Percentiles rank a stretch among this genome's conserved stretches.
Evolutionary conservation across 2,329 filamentous ascomycete genomes (phyloP).

Genomic region (Blumeria graminis): DNA sequence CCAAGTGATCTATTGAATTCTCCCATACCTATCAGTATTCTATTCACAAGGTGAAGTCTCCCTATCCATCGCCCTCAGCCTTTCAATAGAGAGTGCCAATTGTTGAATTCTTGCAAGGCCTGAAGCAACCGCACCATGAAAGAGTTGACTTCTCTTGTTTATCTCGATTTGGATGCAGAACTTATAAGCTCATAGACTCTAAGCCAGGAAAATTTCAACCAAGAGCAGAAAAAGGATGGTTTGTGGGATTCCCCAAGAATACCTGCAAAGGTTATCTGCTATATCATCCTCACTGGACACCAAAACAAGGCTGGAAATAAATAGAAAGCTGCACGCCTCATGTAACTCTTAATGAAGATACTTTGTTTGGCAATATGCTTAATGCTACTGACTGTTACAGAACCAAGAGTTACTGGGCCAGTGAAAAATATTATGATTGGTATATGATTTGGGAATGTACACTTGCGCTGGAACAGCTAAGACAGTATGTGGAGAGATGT

Average conservation of each 20-base stretch:
- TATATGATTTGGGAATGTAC: too few relatives aligned
- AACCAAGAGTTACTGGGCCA: not conserved
- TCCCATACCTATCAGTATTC: too few relatives aligned
- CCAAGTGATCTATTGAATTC: too few relatives aligned
- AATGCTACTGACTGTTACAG: not conserved
- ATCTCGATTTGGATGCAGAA: not conserved
- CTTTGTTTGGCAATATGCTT: not conserved
- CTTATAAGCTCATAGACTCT: not conserved
- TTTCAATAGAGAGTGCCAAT: not conserved
- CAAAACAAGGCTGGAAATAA: not conserved
- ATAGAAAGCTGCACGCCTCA: not conserved
- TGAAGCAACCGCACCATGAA: not conserved
- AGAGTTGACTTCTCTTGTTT: slow-evolving; percentile 1
- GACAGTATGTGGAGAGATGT: too few relatives aligned
- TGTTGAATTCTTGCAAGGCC: not conserved
- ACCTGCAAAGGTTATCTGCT: not conserved
- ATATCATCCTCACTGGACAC: not conserved
- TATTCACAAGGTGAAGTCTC: too few relatives aligned
- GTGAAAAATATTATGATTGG: too few relatives aligned
- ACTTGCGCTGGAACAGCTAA: too few relatives aligned
- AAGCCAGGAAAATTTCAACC: not conserved
- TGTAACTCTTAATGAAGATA: not conserved
- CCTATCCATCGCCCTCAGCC: too few relatives aligned
- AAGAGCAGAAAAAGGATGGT: not conserved
- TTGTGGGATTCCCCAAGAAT: not conserved